phyloP scores from a whole-genome alignment of 139 green algal species.

The Volvox reticuliferus region DNA sequence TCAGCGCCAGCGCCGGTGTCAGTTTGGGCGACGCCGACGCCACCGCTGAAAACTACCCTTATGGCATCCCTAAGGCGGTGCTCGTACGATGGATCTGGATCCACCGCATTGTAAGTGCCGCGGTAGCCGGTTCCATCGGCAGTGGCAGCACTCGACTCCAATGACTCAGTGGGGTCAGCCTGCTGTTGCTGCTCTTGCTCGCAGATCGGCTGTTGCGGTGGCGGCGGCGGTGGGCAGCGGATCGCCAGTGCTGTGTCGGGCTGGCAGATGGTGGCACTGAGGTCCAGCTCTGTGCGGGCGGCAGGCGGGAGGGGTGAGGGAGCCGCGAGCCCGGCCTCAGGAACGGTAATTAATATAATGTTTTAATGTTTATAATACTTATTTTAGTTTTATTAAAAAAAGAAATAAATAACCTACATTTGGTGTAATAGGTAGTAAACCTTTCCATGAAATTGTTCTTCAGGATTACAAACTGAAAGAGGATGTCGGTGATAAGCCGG shows the following conservation, averaged over 20 bases:
- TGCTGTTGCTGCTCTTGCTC: too few relatives aligned
- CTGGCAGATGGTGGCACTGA: slow-evolving; percentile 35
- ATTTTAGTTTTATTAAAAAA: too few relatives aligned
- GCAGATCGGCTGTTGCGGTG: not conserved
- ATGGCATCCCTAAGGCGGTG: not conserved
- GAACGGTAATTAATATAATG: too few relatives aligned
- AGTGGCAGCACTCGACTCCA: not conserved
- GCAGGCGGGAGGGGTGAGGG: not conserved
- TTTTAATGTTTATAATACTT: too few relatives aligned
- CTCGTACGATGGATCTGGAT: not conserved
- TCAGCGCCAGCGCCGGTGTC: not conserved
- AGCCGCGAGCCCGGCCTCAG: not conserved
- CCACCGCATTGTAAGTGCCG: not conserved
- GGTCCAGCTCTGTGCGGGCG: not conserved
- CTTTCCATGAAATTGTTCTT: too few relatives aligned
- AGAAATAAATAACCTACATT: too few relatives aligned
- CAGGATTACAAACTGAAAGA: too few relatives aligned
- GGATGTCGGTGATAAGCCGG: too few relatives aligned
- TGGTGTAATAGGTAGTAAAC: too few relatives aligned
- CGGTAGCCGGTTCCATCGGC: not conserved
- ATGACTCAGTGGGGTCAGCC: too few relatives aligned
- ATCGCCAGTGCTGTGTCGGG: slow-evolving; percentile 9
- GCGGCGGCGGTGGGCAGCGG: not conserved
- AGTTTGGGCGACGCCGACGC: not conserved
- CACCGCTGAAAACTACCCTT: not conserved